Conservation (phyloP, 2,329 filamentous ascomycete genomes). For the Pseudogymnoascus verrucosus region DNA sequence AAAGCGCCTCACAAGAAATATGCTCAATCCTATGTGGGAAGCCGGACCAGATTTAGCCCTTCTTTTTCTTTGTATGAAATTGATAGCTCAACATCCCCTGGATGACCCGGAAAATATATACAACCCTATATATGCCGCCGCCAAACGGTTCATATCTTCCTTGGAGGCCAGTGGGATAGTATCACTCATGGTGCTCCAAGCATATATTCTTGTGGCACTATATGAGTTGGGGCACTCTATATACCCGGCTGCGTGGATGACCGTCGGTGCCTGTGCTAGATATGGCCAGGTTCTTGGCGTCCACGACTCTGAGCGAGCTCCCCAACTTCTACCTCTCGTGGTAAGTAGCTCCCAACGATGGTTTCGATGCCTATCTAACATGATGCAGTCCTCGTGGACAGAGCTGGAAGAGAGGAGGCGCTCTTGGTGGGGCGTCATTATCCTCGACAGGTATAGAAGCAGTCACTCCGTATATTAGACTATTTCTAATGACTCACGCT, state of each 20-base stretch:
- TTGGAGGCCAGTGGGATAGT: conserved; percentile 36
- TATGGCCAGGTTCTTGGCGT: conserved; percentile 40
- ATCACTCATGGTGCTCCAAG: conserved; percentile 38
- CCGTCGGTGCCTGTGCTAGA: conserved; percentile 36
- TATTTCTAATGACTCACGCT: conserved; percentile 11
- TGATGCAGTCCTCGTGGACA: conserved; percentile 34
- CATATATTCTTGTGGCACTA: conserved; percentile 37
- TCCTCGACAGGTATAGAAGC: conserved; percentile 34
- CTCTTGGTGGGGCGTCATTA: conserved; percentile 41
- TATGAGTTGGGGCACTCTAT: conserved; percentile 43
- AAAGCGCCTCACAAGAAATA: conserved; percentile 34
- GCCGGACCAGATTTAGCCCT: conserved; percentile 39
- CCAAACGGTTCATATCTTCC: conserved; percentile 35
- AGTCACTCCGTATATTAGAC: not conserved
- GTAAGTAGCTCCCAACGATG: conserved; percentile 20
- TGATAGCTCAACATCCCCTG: conserved; percentile 32
- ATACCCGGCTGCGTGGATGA: conserved; percentile 43
- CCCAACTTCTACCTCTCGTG: conserved; percentile 30
- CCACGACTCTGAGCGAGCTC: conserved; percentile 30
- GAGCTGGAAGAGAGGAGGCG: conserved; percentile 39
- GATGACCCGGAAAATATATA: conserved; percentile 30
- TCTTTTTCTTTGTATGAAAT: conserved; percentile 42
- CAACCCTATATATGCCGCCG: conserved; percentile 34
- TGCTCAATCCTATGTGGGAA: conserved; percentile 35
- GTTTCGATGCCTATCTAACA: conserved; percentile 6